Base-by-base conservation (phyloP, 1,284 basidiomycete species). In the Anthracocystis panici-leucophaei region DNA sequence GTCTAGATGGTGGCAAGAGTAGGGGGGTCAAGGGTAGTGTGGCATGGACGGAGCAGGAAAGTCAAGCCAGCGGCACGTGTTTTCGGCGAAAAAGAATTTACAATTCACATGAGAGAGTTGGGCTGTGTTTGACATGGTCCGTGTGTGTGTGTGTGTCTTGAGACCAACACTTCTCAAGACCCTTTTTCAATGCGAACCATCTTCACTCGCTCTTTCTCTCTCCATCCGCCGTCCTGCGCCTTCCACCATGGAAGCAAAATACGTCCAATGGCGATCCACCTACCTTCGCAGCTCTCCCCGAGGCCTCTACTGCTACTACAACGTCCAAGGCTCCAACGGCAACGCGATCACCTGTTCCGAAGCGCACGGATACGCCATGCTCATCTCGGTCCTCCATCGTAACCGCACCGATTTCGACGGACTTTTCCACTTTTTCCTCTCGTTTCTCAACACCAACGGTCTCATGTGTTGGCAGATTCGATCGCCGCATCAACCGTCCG, bases 401-500 rank as follows among this genome's bases (percentile, higher is more conserved):
- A 81, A 79, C 54, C 73, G 70, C 16, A 18, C 54, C 6, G 81
- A 82, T 40, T 78, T 82, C 20, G 81, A 82, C 40, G 72, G 78
- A 3, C 71, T 82, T 2, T 52, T 82, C 8, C 11, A 44, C 1
- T 82, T 82, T 52, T 82, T 80, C 46, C 73, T 77, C 5, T 20
- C 57, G 16, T 82, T 78, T 42, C 61, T 70, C 11, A 82, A 82
- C 52, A 40, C 63, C 0, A 59, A 73, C 25, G 80, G 81, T 2
- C 59, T 82, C 27, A 82, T 82, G 81, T 77, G 75, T 56, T 82
- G 81, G 81, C 81, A 82, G 52, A 58, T 82, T 3, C 78, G 78
- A 2, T 70, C 67, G 3, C 20, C 51, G 1, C 57, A 64, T 7
- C 57, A 45, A 23, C 66, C 66, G 0, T 42, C 67, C 46, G 60